phyloP scores from a whole-genome alignment of 768 basidiomycete genomes.

The Lanmaoa pseudosensibilis region DNA sequence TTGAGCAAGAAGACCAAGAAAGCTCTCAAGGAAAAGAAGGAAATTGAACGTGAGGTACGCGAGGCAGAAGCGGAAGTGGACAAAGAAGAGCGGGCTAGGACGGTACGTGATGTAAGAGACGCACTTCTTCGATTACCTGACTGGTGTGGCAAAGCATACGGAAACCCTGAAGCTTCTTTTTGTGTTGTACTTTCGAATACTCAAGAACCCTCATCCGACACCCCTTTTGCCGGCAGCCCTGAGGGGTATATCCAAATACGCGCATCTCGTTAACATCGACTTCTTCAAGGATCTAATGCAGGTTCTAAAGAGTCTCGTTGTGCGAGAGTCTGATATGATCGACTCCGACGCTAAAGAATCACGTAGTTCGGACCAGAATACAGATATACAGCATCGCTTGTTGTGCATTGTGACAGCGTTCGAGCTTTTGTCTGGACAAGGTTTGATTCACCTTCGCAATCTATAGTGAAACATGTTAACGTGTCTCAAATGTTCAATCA shows the following conservation, averaged over 20 bases:
- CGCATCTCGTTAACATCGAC: conserved; percentile 96
- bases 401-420: conserved; percentile 96
- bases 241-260: conserved; percentile 88
- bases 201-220: conserved; percentile 81
- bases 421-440: conserved; percentile 95
- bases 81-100: conserved; percentile 80
- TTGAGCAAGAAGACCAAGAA: conserved; percentile 92
- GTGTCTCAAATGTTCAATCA: conserved; percentile 29
- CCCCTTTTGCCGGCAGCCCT: conserved; percentile 84
- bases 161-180: conserved; percentile 98
- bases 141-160: conserved; percentile 68
- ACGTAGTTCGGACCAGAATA: conserved; percentile 35
- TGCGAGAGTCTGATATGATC: conserved; percentile 45
- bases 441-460: conserved; percentile 37
- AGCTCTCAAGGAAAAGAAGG: conserved; percentile 81
- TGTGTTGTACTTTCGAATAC: conserved; percentile 92
- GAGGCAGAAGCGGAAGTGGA: conserved; percentile 95
- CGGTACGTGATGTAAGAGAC: conserved; percentile 51
- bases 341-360: conserved; percentile 38
- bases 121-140: conserved; percentile 14
- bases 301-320: conserved; percentile 77
- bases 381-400: conserved; percentile 58
- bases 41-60: conserved; percentile 86
- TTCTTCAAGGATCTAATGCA: conserved; percentile 95
- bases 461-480: conserved; percentile 8